Evolutionary conservation across 352 stramenopile genomes (phyloP), one percentile per base, ranked within the genome.

Genomic region (Pilasporangium apinafurcum): DNA sequence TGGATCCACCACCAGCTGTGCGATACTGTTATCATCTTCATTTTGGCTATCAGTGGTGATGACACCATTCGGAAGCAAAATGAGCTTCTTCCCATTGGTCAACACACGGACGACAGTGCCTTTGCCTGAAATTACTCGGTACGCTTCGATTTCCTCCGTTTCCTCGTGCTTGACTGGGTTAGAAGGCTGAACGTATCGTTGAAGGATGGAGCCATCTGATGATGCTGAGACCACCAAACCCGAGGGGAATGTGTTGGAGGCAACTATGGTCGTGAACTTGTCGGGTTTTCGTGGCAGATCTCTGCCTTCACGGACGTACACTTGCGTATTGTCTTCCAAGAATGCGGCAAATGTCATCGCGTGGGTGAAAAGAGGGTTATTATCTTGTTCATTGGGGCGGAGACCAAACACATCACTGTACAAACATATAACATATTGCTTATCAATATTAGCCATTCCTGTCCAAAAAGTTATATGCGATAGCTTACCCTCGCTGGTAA

Each of bases 341-440:
- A 59, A 78, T 4, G 66, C 73, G 22, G 73, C 59, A 37, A 88
- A 91, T 8, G 68, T 59, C 49, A 69, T 39, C 12, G 21, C 35
- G n/a, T 48, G 35, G 4, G 29, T 24, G 5, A 39, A 44, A 0
- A 44, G 13, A 29, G 0, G 8, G 5, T n/a, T 5, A 22, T 6
- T 39, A 14, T n/a, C 7, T 8, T 31, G 17, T 1, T 29, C 26
- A 4, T 45, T 41, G 24, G 72, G 61, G 0, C 78, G 65, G 30
- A 91, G 46, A 1, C 75, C 78, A 53, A 86, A 88, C 3, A 76
- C 58, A 34, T 84, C 65, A 1, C 76, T 86, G 28, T 21, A 4
- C 35, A 48, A 38, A 17, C 24, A 8, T 12, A 27, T 9, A 46
- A 25, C 6, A 20, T 24, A 16, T 17, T 27, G 4, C 22, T 6